Evolutionary conservation across 345 rosid species (phyloP).

Genomic region (Melaleuca quinquenervia): DNA sequence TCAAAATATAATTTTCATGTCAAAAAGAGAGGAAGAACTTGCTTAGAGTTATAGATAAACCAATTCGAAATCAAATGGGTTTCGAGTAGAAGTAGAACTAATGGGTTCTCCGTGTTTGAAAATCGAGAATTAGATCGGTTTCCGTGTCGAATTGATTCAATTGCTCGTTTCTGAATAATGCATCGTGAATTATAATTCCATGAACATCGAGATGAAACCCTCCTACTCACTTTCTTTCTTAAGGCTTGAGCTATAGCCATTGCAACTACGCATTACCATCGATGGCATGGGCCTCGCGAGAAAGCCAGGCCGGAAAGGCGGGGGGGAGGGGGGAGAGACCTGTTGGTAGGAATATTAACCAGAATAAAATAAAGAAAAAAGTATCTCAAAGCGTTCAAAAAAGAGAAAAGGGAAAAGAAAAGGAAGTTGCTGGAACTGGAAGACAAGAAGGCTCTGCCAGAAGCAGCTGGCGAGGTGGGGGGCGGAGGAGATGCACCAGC

Average conservation of each 20-base stretch:
- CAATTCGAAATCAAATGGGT: neutral
- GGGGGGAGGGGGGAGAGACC: too few species aligned
- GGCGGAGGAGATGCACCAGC: neutral
- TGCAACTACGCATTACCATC: neutral
- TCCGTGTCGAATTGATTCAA: fast-evolving
- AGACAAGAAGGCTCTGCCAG: neutral
- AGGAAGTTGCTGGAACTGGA: neutral
- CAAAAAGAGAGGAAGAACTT: neutral
- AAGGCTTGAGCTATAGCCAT: neutral
- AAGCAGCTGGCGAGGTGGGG: neutral
- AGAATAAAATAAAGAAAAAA: neutral
- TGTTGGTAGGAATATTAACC: neutral
- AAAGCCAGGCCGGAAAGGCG: too few species aligned
- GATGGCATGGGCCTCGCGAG: neutral
- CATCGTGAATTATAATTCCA: neutral
- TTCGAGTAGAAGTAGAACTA: fast-evolving
- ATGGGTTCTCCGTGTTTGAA: neutral
- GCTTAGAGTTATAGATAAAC: neutral
- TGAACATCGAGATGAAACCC: neutral
- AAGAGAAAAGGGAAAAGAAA: neutral
- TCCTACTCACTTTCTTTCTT: neutral
- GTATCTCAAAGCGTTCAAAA: neutral
- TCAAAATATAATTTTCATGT: neutral
- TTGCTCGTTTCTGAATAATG: neutral
- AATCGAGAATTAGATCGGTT: fast-evolving